Conservation (phyloP, 2,329 filamentous ascomycete species). For the Colletotrichum costaricense region DNA sequence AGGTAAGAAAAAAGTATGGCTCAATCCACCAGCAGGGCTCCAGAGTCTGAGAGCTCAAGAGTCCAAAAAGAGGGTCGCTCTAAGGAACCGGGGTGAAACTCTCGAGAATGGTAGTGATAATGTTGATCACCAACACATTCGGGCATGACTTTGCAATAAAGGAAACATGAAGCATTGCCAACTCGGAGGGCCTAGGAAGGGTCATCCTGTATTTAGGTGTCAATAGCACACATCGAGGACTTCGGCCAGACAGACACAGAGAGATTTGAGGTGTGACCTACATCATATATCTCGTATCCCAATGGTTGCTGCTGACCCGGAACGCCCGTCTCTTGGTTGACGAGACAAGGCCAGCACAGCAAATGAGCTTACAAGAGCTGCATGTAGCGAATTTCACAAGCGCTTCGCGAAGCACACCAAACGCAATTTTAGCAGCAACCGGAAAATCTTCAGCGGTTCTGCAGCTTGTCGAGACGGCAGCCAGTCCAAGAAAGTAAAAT, state of each 20-base stretch:
- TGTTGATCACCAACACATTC: slow-evolving; percentile 24
- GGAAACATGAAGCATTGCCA: not conserved
- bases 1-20: slow-evolving; percentile 7
- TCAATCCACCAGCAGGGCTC: slow-evolving; percentile 21
- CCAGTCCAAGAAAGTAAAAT: not conserved
- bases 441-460: slow-evolving; percentile 29
- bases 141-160: slow-evolving; percentile 12
- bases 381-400: not conserved
- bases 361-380: not conserved
- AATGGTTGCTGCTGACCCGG: not conserved
- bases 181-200: not conserved
- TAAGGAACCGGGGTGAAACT: not conserved
- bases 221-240: not conserved
- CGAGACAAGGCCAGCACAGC: not conserved
- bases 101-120: slow-evolving; percentile 26
- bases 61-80: not conserved
- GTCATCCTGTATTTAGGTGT: not conserved
- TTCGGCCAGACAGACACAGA: not conserved
- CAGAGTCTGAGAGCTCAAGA: not conserved
- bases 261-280: not conserved
- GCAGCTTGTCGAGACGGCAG: not conserved
- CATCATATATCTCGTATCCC: not conserved
- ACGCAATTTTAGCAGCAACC: not conserved
- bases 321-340: slow-evolving; percentile 9
- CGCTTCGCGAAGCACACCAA: slow-evolving; percentile 1